Base-by-base conservation (phyloP, 495 filamentous ascomycete genomes). In the Platismatia glauca region DNA sequence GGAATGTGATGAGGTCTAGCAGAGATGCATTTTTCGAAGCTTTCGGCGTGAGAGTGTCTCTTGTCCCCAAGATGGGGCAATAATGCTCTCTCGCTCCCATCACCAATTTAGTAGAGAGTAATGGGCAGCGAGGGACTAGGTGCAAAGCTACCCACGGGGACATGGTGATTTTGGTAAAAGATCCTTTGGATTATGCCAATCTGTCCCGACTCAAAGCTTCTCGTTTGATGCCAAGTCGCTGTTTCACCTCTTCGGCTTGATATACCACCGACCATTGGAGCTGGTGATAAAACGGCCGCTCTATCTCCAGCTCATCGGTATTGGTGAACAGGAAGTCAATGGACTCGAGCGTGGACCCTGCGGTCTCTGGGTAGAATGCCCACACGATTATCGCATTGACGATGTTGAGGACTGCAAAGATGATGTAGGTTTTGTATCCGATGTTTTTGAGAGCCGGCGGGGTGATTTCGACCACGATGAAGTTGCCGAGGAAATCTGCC, bases 361-460 rank as follows among this genome's bases (percentile, higher is more conserved):
- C 67, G 9, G 70, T 72, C 59, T 75, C 71, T 12, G 71, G 70
- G 50, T 69, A 72, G 33, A 72, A 64, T 24, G 69, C 66, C 58
- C 67, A 73, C 16, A 78, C 65, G 33, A 77, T 66, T 1, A 72
- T 69, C 7, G 74, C 67, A 55, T 69, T 76, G 11, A 70, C 66
- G 22, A 77, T 60, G 46, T 78, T 77, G 22, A 75, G 65, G 12
- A 66, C 76, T 41, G 75, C 78, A 59, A 81, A 81, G 55, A 79
- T 74, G 63, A 79, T 73, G 55, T 79, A 79, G 0, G 78, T 82
- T 44, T 71, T 65, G 58, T 74, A 75, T 16, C 74, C 74, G 56
- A 76, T 73, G 55, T 68, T 76, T 4, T 38, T 33, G 52, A 76
- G 73, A 60, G 70, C 72, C 59, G 75, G 71, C 0, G 75, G 75